phyloP scores from a whole-genome alignment of 257 asterid species.

The Jacaranda copaia region DNA sequence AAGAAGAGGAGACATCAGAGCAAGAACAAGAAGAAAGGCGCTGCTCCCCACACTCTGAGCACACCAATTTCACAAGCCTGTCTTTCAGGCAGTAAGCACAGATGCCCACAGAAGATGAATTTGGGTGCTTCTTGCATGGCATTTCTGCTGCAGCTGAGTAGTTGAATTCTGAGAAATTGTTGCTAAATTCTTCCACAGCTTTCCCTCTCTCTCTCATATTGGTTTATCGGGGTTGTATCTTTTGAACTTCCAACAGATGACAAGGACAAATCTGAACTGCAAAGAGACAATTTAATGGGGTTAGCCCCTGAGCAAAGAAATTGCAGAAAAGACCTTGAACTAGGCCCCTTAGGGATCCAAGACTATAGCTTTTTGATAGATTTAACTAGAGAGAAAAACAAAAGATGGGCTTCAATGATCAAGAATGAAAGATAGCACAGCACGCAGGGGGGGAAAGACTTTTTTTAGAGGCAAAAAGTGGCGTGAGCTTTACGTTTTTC shows the following conservation, averaged over 20 bases:
- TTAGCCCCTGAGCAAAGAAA: no score
- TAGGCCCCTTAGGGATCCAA: not conserved
- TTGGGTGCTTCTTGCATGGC: constrained; percentile 83
- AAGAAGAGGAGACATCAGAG: constrained; percentile 76
- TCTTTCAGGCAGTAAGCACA: constrained; percentile 86
- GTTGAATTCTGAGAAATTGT: constrained; percentile 54
- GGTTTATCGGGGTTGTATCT: not conserved
- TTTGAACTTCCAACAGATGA: not conserved
- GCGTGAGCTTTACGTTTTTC: constrained; percentile 80
- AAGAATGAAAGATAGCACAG: constrained; percentile 27
- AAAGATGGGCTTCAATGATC: constrained; percentile 11
- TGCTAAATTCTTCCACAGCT: constrained; percentile 45
- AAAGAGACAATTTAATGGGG: not conserved
- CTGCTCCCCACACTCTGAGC: constrained; percentile 96
- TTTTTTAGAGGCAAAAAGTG: constrained; percentile 45
- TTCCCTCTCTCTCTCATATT: constrained; percentile 76
- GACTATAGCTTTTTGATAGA: constrained; percentile 10
- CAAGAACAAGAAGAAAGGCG: constrained; percentile 86
- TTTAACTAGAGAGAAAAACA: constrained; percentile 3
- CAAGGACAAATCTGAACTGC: not conserved
- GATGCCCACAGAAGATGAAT: constrained; percentile 66
- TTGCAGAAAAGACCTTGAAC: no score
- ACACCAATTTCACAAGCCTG: constrained; percentile 67
- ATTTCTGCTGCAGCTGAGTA: constrained; percentile 62
- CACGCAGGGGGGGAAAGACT: constrained; percentile 33